Conservation (phyloP, 2,329 filamentous ascomycete species). For the Corinectria fuckeliana region DNA sequence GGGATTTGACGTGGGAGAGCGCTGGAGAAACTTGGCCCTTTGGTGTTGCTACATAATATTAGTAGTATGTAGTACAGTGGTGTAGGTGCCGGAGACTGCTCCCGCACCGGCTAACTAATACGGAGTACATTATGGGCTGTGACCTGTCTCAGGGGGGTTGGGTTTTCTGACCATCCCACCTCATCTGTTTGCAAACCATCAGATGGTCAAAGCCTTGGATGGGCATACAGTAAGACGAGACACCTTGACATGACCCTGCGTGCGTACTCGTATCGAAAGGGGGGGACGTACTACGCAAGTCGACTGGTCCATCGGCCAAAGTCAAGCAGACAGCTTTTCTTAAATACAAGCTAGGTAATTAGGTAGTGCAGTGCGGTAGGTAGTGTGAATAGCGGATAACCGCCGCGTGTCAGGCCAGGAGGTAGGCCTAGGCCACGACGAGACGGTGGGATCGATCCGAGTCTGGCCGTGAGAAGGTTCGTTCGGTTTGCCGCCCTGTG, state of each 20-base stretch:
- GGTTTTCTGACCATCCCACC: slow-evolving; percentile 9
- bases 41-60: slow-evolving; percentile 18
- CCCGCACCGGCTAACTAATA: no score
- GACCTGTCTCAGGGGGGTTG: slow-evolving; percentile 35
- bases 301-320: no score
- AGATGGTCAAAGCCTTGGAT: neutral
- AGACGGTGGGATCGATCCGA: neutral
- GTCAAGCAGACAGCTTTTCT: no score
- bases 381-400: neutral
- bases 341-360: no score
- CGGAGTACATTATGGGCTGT: no score
- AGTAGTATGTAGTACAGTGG: no score
- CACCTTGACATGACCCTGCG: neutral
- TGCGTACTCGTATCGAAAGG: slow-evolving; percentile 1
- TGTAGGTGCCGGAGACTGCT: slow-evolving; percentile 28
- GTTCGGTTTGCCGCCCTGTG: neutral
- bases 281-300: neutral
- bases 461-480: neutral
- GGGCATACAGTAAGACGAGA: no score
- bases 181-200: slow-evolving; percentile 6
- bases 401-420: neutral
- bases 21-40: slow-evolving; percentile 29
- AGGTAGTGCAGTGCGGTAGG: no score
- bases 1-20: neutral
- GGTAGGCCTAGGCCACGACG: no score